Conservation (phyloP, 1,139 yeast genomes). For the Suhomyces coccinellae region DNA sequence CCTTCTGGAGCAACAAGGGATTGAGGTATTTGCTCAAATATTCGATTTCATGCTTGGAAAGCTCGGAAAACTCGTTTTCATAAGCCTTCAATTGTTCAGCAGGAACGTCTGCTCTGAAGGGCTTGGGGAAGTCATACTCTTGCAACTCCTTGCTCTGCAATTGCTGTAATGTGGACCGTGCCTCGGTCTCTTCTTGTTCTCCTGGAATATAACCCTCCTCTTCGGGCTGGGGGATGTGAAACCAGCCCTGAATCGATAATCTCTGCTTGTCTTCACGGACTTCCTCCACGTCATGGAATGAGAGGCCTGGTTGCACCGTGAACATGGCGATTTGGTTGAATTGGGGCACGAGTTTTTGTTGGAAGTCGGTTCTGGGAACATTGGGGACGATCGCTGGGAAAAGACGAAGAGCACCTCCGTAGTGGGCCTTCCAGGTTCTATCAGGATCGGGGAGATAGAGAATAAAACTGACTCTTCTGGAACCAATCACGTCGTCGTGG, state of each 20-base stretch:
- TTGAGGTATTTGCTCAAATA: conserved; percentile 58
- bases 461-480: conserved; percentile 89
- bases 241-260: conserved; percentile 96
- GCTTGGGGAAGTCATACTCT: conserved; percentile 81
- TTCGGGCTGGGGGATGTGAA: conserved; percentile 92
- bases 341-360: conserved; percentile 76
- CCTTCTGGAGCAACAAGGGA: conserved; percentile 48
- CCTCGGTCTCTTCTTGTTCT: conserved; percentile 75
- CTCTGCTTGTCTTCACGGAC: conserved; percentile 88
- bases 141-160: conserved; percentile 73
- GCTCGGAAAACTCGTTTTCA: conserved; percentile 20
- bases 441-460: conserved; percentile 92
- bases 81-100: conserved; percentile 28
- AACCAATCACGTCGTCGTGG: conserved; percentile 97
- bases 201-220: conserved; percentile 83
- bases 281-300: conserved; percentile 98
- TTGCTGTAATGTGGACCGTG: conserved; percentile 77
- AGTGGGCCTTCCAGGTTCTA: conserved; percentile 77
- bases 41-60: conserved; percentile 38
- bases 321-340: conserved; percentile 96
- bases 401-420: conserved; percentile 90
- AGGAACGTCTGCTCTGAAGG: conserved; percentile 37
- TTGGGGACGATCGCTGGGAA: conserved; percentile 87
- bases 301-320: conserved; percentile 92
- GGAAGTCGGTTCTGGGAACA: conserved; percentile 80